phyloP scores from a whole-genome alignment of 108 stramenopile genomes.

The Pseudonitzschia multiseries region DNA sequence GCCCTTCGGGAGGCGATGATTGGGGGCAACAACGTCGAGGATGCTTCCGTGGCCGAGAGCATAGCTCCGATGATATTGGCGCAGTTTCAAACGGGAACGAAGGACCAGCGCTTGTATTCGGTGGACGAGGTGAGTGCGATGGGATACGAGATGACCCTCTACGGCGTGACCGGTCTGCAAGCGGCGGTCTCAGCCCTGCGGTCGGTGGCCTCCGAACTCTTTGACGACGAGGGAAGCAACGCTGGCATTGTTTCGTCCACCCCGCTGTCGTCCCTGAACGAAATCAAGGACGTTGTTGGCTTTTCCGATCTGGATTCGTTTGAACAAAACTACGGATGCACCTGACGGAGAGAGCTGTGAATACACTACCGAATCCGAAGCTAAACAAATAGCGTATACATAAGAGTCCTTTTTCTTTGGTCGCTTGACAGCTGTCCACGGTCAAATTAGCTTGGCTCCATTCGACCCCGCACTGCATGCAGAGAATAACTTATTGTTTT shows the following conservation, averaged over 20 bases:
- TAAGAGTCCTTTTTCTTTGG: neutral
- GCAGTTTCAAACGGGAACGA: conserved; percentile 44
- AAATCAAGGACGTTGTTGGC: conserved; percentile 49
- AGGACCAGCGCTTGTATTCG: conserved; percentile 31
- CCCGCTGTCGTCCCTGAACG: conserved; percentile 30
- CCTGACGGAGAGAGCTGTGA: neutral
- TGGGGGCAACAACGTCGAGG: neutral
- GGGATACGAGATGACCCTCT: conserved; percentile 55
- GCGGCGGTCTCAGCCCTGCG: conserved; percentile 38
- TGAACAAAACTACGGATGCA: conserved; percentile 24
- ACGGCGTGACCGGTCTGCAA: conserved; percentile 60
- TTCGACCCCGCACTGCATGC: neutral
- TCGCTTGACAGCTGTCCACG: neutral
- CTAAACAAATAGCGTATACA: too few species aligned
- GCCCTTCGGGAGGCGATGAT: conserved; percentile 27
- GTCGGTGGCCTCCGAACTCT: conserved; percentile 21
- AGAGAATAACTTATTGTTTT: too few species aligned
- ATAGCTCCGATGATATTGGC: conserved; percentile 50
- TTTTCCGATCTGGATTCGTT: conserved; percentile 52
- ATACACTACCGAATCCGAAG: too few species aligned
- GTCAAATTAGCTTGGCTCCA: neutral
- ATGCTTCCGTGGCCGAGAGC: conserved; percentile 6
- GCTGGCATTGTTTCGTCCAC: conserved; percentile 18
- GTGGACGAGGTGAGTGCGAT: conserved; percentile 39
- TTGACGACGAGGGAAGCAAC: conserved; percentile 11